phyloP scores from a whole-genome alignment of 129 eudicot species.

The Helichrysum umbraculigerum region DNA sequence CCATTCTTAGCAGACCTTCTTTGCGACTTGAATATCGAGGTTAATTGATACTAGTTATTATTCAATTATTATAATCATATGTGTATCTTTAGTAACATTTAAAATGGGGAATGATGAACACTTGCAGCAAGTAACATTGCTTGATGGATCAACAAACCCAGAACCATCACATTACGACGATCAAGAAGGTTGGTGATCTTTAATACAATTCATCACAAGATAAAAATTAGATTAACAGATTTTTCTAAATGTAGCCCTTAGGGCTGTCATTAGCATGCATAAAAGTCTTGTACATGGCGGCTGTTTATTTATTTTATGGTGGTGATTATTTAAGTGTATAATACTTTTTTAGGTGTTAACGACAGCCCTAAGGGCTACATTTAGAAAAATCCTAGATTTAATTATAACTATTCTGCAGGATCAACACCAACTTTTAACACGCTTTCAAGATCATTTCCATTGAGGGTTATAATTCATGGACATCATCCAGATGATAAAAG shows the following conservation, averaged over 20 bases:
- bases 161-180: conserved; percentile 33
- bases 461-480: conserved; percentile 70
- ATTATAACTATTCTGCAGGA: conserved; percentile 42
- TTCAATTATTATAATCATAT: background rate
- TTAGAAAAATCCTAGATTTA: too few relatives aligned
- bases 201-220: background rate
- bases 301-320: too few relatives aligned
- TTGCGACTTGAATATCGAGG: conserved; percentile 60
- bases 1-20: conserved; percentile 60
- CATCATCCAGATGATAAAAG: conserved; percentile 58
- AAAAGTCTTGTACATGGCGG: too few relatives aligned
- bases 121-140: conserved; percentile 43
- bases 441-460: conserved; percentile 30
- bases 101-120: conserved; percentile 16
- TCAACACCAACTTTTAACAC: conserved; percentile 25
- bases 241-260: too few relatives aligned
- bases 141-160: conserved; percentile 41
- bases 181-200: conserved; percentile 39
- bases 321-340: too few relatives aligned
- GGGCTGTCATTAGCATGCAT: too few relatives aligned
- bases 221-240: background rate
- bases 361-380: too few relatives aligned
- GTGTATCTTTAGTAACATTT: background rate
- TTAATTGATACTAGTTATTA: conserved; percentile 14
- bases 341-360: too few relatives aligned